These are phyloP conservation scores for Kuraishia hungarica DNA, from an alignment of 805 yeast genomes.

Conservation along the genomic window DNA sequence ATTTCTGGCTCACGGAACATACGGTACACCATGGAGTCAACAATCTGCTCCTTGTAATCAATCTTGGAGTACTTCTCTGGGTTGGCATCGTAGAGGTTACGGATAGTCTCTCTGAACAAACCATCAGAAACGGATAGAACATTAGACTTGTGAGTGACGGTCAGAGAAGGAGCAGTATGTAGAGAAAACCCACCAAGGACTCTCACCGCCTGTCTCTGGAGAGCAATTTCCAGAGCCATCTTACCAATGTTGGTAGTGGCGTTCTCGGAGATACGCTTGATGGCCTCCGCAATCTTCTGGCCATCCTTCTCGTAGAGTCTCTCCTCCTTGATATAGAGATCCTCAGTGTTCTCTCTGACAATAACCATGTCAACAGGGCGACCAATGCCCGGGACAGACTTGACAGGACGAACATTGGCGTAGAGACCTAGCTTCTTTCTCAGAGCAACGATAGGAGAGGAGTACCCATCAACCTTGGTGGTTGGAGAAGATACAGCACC, in stretches of 20 bases:
- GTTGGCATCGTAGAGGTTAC: conserved; percentile 49
- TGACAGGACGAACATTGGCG: conserved; percentile 97
- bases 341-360: conserved; percentile 98
- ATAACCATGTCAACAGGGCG: conserved; percentile 95
- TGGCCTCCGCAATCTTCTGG: conserved; percentile 90
- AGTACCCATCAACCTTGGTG: conserved; percentile 89
- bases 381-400: conserved; percentile 78
- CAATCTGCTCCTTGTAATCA: conserved; percentile 87
- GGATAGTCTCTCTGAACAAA: conserved; percentile 84
- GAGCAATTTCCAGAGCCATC: conserved; percentile 88
- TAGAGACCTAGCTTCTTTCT: conserved; percentile 91
- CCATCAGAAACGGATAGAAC: conserved; percentile 92
- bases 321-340: conserved; percentile 93
- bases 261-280: conserved; percentile 85
- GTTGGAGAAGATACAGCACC: conserved; percentile 98
- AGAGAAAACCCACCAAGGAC: conserved; percentile 48
- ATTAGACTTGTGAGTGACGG: conserved; percentile 95
- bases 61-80: conserved; percentile 50
- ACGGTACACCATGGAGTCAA: conserved; percentile 98
- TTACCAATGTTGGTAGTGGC: conserved; percentile 84
- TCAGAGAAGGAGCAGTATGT: conserved; percentile 53
- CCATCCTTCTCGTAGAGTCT: conserved; percentile 71
- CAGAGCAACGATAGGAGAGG: conserved; percentile 97
- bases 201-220: conserved; percentile 79
- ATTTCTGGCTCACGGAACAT: conserved; percentile 97